phyloP scores from a whole-genome alignment of 345 rosid genomes.

The Eucalyptus dawsonii region DNA sequence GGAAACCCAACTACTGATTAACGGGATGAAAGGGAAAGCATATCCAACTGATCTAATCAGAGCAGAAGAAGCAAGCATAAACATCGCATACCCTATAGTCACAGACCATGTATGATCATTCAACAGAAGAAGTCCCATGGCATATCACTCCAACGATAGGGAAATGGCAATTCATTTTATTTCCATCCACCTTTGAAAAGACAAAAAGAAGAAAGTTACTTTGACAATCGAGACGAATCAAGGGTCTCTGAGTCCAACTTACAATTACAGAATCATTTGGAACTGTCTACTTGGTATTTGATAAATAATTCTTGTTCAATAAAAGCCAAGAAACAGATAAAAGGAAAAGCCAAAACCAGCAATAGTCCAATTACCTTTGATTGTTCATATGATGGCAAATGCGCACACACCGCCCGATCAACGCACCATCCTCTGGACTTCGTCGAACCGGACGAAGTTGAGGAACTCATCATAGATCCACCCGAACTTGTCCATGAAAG shows the following conservation, averaged over 20 bases:
- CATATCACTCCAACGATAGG: background rate
- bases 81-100: background rate
- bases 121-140: background rate
- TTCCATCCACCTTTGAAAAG: background rate
- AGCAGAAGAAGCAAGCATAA: background rate
- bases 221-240: background rate
- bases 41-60: background rate
- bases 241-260: background rate
- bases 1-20: background rate
- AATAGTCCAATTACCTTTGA: constrained; percentile 3
- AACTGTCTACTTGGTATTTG: background rate
- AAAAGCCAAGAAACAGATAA: background rate
- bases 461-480: constrained; percentile 22
- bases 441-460: background rate
- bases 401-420: background rate
- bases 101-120: background rate
- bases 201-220: background rate
- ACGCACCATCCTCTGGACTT: background rate
- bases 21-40: background rate
- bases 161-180: background rate
- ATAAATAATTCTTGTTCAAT: background rate
- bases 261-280: background rate
- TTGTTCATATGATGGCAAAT: too few relatives aligned
- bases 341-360: background rate
- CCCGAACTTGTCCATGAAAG: constrained; percentile 17